Conservation (phyloP, 2,329 filamentous ascomycete species). For the Alternaria panax region DNA sequence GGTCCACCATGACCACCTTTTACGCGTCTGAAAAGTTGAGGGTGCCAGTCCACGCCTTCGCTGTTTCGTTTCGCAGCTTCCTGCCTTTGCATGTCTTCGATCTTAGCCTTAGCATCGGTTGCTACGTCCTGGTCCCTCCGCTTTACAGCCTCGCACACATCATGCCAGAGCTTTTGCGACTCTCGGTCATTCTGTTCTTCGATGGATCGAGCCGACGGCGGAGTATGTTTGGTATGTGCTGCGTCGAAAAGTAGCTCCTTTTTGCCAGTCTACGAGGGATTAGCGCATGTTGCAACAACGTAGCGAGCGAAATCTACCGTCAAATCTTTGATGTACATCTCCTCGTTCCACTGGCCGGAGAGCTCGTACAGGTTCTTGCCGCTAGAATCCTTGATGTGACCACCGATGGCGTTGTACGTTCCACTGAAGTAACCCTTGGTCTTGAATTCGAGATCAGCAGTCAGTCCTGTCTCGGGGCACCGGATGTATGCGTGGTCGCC, state of each 20-base stretch:
- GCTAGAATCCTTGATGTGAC: conserved; percentile 85
- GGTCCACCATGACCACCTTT: conserved; percentile 72
- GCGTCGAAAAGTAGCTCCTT: conserved; percentile 92
- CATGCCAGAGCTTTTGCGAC: conserved; percentile 86
- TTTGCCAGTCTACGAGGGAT: conserved; percentile 74
- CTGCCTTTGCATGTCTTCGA: conserved; percentile 90
- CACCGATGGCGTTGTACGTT: conserved; percentile 94
- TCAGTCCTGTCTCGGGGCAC: conserved; percentile 85
- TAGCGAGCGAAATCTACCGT: conserved; percentile 61
- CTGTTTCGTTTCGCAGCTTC: conserved; percentile 83
- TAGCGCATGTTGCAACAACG: background rate
- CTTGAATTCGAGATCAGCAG: conserved; percentile 96
- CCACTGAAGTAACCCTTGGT: conserved; percentile 97
- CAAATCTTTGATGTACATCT: conserved; percentile 90
- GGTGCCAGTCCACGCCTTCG: conserved; percentile 85
- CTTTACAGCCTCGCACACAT: conserved; percentile 81
- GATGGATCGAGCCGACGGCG: conserved; percentile 76
- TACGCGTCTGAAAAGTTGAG: conserved; percentile 81
- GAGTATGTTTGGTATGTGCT: conserved; percentile 75
- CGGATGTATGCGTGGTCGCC: conserved; percentile 93
- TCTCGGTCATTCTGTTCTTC: conserved; percentile 89
- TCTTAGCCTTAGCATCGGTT: conserved; percentile 94
- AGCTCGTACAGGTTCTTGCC: conserved; percentile 90
- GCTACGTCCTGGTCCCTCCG: conserved; percentile 86
- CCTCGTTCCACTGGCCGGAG: conserved; percentile 87